Percentiles rank a stretch among this genome's conserved stretches.
Evolutionary conservation across 1,284 basidiomycete species (phyloP).

Genomic region (Marasmius fiardii): DNA sequence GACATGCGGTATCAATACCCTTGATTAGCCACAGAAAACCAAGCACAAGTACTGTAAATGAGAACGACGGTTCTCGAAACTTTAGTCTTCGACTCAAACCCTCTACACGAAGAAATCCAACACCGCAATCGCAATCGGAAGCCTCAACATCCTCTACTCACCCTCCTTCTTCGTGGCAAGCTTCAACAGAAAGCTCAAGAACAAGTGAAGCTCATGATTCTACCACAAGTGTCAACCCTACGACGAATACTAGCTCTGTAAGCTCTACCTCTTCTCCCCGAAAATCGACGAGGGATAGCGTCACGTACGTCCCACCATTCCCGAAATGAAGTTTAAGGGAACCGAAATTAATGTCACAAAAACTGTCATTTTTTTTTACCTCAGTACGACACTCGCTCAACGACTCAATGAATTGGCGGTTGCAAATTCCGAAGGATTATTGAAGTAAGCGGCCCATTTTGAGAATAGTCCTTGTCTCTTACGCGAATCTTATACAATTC

Average conservation of each 20-base stretch:
- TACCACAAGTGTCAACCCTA: too few species aligned
- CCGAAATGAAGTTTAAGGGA: background rate
- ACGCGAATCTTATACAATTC: constrained; percentile 9
- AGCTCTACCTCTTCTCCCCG: constrained; percentile 16
- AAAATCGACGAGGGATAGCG: constrained; percentile 18
- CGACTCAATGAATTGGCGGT: constrained; percentile 72
- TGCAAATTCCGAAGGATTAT: constrained; percentile 72
- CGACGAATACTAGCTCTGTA: background rate
- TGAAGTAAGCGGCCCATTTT: constrained; percentile 50
- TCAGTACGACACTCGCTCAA: constrained; percentile 69
- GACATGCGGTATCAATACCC: constrained; percentile 17
- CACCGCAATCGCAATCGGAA: too few species aligned
- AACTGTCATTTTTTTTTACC: background rate
- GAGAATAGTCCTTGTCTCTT: constrained; percentile 3
- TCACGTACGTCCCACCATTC: constrained; percentile 57
- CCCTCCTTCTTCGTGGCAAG: constrained; percentile 3
- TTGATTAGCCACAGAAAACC: background rate
- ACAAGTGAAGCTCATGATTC: constrained; percentile 17
- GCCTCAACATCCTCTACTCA: background rate
- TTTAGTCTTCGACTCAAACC: background rate
- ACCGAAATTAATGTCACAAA: background rate
- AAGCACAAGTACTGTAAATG: background rate
- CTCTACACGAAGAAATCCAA: background rate
- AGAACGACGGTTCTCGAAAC: background rate
- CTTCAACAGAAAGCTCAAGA: constrained; percentile 12